phyloP scores from a whole-genome alignment of 495 filamentous ascomycete genomes.

The Neurospora discreta region DNA sequence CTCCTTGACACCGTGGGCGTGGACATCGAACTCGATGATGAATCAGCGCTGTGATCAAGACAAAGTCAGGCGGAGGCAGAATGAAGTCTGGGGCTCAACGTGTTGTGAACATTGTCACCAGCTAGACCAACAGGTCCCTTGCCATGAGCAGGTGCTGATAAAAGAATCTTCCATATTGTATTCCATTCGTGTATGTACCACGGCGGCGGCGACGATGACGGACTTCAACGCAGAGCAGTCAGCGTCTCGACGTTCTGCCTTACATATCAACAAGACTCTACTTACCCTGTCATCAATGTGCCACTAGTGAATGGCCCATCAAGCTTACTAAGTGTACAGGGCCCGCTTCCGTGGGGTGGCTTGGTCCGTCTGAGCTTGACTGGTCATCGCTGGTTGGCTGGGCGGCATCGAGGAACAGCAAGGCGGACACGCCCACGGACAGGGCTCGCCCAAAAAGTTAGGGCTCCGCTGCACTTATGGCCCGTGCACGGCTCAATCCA shows the following conservation, averaged over 20 bases:
- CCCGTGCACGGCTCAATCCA: conserved; percentile 8
- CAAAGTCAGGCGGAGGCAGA: background rate
- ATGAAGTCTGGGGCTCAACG: background rate
- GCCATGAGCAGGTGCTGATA: background rate
- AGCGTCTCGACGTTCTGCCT: background rate
- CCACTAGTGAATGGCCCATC: background rate
- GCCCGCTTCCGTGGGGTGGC: background rate
- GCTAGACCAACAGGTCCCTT: background rate
- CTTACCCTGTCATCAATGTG: background rate
- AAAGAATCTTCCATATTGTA: background rate
- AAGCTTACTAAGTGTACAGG: background rate
- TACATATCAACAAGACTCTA: background rate
- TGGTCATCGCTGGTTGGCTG: background rate
- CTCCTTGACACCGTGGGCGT: background rate
- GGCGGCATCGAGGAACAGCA: background rate
- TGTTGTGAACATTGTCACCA: background rate
- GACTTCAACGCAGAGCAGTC: background rate
- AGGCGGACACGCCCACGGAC: background rate
- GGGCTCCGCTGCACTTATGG: conserved; percentile 22
- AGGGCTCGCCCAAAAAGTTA: conserved; percentile 8
- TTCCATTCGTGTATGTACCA: background rate
- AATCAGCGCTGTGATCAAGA: background rate
- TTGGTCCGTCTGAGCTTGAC: background rate
- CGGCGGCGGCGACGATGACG: background rate
- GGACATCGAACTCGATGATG: background rate